Percentiles rank a stretch among this genome's conserved stretches.
Conservation (phyloP, 371 early-diverging fungal genomes). For the Coemansia sp. region DNA sequence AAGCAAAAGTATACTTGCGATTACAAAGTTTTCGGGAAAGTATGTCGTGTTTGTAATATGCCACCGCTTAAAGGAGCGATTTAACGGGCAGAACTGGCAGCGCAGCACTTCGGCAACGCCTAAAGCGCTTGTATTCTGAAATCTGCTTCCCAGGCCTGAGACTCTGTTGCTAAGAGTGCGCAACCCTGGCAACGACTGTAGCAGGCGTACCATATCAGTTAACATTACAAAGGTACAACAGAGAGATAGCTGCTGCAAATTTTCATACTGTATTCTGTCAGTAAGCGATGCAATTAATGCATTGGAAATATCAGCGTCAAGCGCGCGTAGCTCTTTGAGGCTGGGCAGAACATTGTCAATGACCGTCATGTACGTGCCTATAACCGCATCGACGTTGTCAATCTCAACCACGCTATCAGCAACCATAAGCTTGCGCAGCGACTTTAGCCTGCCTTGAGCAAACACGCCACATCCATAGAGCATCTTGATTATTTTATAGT, state of each 20-base stretch:
- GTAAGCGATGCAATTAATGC: not conserved
- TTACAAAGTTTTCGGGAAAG: slow-evolving; percentile 11
- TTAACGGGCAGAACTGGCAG: not conserved
- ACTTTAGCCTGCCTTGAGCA: not conserved
- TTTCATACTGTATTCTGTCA: not conserved
- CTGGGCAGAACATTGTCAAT: slow-evolving; percentile 1
- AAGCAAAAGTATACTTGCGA: slow-evolving; percentile 5
- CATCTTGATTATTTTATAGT: slow-evolving; percentile 3
- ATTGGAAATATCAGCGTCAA: not conserved
- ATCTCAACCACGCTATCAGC: slow-evolving; percentile 1
- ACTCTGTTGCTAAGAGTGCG: slow-evolving; percentile 1
- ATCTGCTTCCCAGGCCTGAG: not conserved
- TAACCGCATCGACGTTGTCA: not conserved
- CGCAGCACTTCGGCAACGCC: not conserved
- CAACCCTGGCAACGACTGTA: not conserved
- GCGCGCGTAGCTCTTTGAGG: not conserved
- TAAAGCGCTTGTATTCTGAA: not conserved
- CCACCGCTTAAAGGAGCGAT: slow-evolving; percentile 3
- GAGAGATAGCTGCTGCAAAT: slow-evolving; percentile 2
- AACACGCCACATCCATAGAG: not conserved
- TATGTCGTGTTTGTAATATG: slow-evolving; percentile 6
- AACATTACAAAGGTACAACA: not conserved
- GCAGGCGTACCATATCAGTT: slow-evolving; percentile 1
- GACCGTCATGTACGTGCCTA: slow-evolving; percentile 1
- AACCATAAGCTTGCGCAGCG: not conserved